phyloP scores from a whole-genome alignment of 2,329 filamentous ascomycete species.

The Gyromitra esculenta region DNA sequence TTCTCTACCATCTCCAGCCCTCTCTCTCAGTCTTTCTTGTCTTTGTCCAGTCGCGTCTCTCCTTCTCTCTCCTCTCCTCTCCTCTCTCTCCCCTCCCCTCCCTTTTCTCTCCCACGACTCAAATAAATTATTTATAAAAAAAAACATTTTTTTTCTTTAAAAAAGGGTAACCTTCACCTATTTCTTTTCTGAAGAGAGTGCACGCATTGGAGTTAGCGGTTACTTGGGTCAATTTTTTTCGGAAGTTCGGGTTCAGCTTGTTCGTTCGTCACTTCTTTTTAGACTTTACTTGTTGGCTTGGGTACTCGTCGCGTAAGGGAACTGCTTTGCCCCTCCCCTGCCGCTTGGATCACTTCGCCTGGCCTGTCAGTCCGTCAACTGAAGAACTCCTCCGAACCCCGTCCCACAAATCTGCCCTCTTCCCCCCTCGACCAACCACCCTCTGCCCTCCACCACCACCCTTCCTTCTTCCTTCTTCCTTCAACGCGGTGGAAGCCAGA shows the following conservation, averaged over 20 bases:
- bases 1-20: neutral
- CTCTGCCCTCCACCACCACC: conserved; percentile 31
- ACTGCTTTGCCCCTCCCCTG: conserved; percentile 52
- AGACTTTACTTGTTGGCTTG: conserved; percentile 29
- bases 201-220: conserved; percentile 17
- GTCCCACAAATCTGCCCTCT: conserved; percentile 34
- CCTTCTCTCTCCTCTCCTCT: conserved; percentile 35
- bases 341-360: conserved; percentile 56
- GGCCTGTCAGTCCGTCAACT: conserved; percentile 49
- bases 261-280: conserved; percentile 48
- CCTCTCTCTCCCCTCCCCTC: conserved; percentile 32
- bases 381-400: conserved; percentile 22
- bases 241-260: conserved; percentile 46
- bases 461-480: conserved; percentile 31
- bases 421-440: neutral
- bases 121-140: conserved; percentile 41
- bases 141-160: conserved; percentile 29
- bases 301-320: conserved; percentile 49
- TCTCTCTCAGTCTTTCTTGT: conserved; percentile 6
- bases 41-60: conserved; percentile 42
- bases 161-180: conserved; percentile 33
- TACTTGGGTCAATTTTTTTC: conserved; percentile 34
- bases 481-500: conserved; percentile 40
- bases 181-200: conserved; percentile 37
- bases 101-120: conserved; percentile 28